Conservation (phyloP, 176 grass and related monocot genomes). For the Aegilops umbellulata region DNA sequence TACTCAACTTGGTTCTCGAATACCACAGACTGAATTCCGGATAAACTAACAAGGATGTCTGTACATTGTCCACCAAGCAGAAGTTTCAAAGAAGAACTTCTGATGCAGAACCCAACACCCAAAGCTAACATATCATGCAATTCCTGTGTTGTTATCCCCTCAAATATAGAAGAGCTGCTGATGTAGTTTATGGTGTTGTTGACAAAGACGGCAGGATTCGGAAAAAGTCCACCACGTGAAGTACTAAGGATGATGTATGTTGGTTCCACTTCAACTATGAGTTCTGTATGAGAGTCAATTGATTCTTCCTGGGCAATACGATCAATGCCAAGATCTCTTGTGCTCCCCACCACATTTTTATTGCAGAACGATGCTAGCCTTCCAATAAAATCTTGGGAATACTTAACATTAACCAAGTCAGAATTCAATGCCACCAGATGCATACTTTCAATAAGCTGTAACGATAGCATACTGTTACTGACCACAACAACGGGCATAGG, state of each 20-base stretch:
- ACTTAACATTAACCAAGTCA: constrained; percentile 36
- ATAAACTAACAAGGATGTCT: constrained; percentile 45
- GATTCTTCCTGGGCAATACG: constrained; percentile 25
- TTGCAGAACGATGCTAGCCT: constrained; percentile 48
- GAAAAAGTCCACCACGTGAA: constrained; percentile 39
- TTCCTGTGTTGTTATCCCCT: constrained; percentile 24
- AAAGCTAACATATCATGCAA: constrained; percentile 38
- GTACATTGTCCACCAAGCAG: constrained; percentile 41
- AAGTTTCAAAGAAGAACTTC: constrained; percentile 53
- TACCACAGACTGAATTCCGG: constrained; percentile 53
- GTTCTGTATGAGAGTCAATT: constrained; percentile 24
- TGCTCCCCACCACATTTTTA: constrained; percentile 30
- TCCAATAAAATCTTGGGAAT: constrained; percentile 55
- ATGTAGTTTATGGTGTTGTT: constrained; percentile 35
- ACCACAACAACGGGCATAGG: constrained; percentile 2
- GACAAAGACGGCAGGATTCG: constrained; percentile 20
- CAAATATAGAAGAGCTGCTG: constrained; percentile 31
- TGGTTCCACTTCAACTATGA: constrained; percentile 45
- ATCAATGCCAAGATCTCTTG: constrained; percentile 20
- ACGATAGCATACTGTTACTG: constrained; percentile 19
- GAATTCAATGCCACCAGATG: constrained; percentile 32
- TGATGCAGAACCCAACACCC: constrained; percentile 59
- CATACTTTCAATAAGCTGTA: constrained; percentile 54
- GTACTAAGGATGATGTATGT: constrained; percentile 48
- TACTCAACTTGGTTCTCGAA: constrained; percentile 40